These are phyloP conservation scores for Candida mattraensis DNA, from an alignment of 805 yeast genomes.

Conservation along the genomic window DNA sequence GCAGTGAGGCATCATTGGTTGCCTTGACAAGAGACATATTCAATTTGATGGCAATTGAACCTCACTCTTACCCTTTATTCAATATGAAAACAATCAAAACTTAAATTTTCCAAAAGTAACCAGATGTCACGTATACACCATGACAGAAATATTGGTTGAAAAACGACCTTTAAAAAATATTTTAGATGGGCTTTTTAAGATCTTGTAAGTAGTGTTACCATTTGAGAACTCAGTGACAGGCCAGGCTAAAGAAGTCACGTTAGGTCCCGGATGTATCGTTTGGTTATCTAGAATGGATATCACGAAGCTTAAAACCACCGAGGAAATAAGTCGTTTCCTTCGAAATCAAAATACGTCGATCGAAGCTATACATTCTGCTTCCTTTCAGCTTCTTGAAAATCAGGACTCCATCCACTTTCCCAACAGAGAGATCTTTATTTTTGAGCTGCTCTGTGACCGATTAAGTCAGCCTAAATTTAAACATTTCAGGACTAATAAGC, in stretches of 20 bases:
- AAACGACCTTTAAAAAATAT: background rate
- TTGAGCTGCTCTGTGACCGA: slow-evolving; percentile 62
- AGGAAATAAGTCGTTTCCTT: slow-evolving; percentile 54
- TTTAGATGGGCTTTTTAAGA: background rate
- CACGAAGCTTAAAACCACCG: slow-evolving; percentile 43
- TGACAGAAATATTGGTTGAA: too few relatives aligned
- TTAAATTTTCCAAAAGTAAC: too few relatives aligned
- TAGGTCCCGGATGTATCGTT: too few relatives aligned
- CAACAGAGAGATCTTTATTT: slow-evolving; percentile 50
- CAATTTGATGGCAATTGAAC: too few relatives aligned
- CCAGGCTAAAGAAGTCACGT: too few relatives aligned
- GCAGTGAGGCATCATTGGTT: too few relatives aligned
- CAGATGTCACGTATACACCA: too few relatives aligned
- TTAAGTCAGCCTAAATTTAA: slow-evolving; percentile 47
- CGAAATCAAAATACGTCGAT: slow-evolving; percentile 52
- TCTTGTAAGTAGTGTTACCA: background rate
- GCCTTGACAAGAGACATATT: too few relatives aligned
- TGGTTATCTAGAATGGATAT: too few relatives aligned
- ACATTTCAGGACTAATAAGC: slow-evolving; percentile 41
- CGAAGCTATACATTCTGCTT: slow-evolving; percentile 40
- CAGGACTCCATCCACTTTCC: slow-evolving; percentile 48
- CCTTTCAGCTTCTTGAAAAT: slow-evolving; percentile 35
- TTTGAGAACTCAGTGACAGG: background rate
- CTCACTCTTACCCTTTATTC: too few relatives aligned
- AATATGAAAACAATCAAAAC: too few relatives aligned